Conservation (phyloP, 176 grass and related monocot genomes). For the Sorghum bicolor region Sorghum_bicolor_NCBIv3 NC_012870.2:20604001-20604500, state of each 20-base stretch:
- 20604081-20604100: not conserved
- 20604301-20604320: slow-evolving; percentile 28
- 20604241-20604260: slow-evolving; percentile 75
- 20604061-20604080: slow-evolving; percentile 10
- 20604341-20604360: slow-evolving; percentile 17
- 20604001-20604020: not conserved
- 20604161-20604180: slow-evolving; percentile 29
- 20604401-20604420: slow-evolving; percentile 15
- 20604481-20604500: slow-evolving; percentile 37
- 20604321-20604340: not conserved
- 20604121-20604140: not conserved
- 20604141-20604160: slow-evolving; percentile 10
- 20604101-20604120: not conserved
- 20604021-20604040: not conserved
- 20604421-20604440: slow-evolving; percentile 60
- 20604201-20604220: slow-evolving; percentile 91
- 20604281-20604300: slow-evolving; percentile 66
- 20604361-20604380: slow-evolving; percentile 17
- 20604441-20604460: slow-evolving; percentile 92
- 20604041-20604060: not conserved
- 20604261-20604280: slow-evolving; percentile 76
- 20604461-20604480: slow-evolving; percentile 94
- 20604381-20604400: slow-evolving; percentile 27
- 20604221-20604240: slow-evolving; percentile 71
- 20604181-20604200: slow-evolving; percentile 57